These are phyloP conservation scores for Kalanchoe fedtschenkoi DNA, from an alignment of 164 flowering plant species.

Conservation along the genomic window DNA sequence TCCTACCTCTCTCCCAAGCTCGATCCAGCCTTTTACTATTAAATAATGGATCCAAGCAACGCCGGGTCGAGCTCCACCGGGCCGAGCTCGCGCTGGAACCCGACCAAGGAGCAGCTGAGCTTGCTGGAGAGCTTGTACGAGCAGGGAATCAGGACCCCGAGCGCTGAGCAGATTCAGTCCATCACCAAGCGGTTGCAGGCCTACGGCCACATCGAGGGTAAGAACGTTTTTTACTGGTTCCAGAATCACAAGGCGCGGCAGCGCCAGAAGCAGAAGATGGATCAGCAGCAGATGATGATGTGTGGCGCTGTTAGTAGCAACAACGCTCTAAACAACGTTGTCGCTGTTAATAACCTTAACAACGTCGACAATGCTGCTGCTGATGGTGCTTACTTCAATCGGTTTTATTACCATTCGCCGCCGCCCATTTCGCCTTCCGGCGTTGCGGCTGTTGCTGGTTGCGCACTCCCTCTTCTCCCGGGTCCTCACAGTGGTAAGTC, in stretches of 20 bases:
- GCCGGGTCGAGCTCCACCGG: background rate
- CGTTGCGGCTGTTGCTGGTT: background rate
- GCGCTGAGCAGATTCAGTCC: conserved; percentile 5
- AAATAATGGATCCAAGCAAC: background rate
- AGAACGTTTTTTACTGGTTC: conserved; percentile 7
- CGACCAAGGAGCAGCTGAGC: conserved; percentile 1
- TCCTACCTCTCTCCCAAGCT: background rate
- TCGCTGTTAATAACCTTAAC: background rate
- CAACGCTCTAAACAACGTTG: background rate
- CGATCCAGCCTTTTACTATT: background rate
- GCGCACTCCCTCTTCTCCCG: background rate
- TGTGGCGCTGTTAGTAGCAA: background rate
- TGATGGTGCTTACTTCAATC: conserved; percentile 1
- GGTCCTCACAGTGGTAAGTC: background rate
- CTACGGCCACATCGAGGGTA: conserved; percentile 1
- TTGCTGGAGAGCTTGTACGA: background rate
- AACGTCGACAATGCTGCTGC: background rate
- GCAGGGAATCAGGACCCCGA: conserved; percentile 2
- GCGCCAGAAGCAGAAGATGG: conserved; percentile 7
- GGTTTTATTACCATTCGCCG: background rate
- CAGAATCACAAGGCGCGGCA: conserved; percentile 8
- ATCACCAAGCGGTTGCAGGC: background rate
- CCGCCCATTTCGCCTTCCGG: background rate
- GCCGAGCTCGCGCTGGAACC: conserved; percentile 2
- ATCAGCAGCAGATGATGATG: too few species aligned